phyloP scores from a whole-genome alignment of 2,329 filamentous ascomycete genomes.

The Colletotrichum neosansevieriae region DNA sequence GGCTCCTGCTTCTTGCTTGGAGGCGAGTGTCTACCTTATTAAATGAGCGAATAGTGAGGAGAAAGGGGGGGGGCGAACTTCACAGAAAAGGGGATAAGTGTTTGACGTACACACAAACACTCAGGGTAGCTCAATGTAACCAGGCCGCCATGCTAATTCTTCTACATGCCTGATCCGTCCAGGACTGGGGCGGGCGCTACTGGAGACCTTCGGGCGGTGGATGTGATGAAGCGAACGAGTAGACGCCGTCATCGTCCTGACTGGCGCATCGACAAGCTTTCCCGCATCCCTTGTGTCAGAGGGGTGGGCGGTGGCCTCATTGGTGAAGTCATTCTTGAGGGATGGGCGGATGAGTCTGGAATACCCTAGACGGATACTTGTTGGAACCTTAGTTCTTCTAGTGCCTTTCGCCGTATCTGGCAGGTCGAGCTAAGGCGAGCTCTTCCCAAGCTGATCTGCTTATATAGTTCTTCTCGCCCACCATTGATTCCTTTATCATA shows the following conservation, averaged over 20 bases:
- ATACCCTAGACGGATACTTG: conserved; percentile 14
- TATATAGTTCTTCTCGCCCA: conserved; percentile 30
- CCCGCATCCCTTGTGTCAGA: conserved; percentile 40
- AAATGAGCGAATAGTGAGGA: no score
- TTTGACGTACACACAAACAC: conserved; percentile 18
- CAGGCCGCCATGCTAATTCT: background rate
- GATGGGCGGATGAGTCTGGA: conserved; percentile 12
- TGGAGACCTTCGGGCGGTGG: background rate
- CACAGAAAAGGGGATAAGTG: conserved; percentile 1
- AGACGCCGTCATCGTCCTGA: conserved; percentile 35
- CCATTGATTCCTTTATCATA: fast-evolving
- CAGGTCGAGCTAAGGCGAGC: conserved; percentile 18
- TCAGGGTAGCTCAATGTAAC: conserved; percentile 22
- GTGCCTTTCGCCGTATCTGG: no score
- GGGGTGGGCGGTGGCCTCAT: conserved; percentile 37
- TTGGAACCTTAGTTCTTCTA: background rate
- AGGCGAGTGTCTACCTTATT: background rate
- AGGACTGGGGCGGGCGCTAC: conserved; percentile 8
- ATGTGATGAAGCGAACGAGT: conserved; percentile 19
- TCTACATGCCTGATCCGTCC: background rate
- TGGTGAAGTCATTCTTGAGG: conserved; percentile 40
- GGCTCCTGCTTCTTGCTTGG: background rate
- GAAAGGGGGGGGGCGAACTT: background rate
- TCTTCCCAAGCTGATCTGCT: conserved; percentile 16
- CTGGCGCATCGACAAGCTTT: conserved; percentile 40